Base-by-base conservation (phyloP, 2,329 filamentous ascomycete genomes). In the Xylaria sp. region DNA sequence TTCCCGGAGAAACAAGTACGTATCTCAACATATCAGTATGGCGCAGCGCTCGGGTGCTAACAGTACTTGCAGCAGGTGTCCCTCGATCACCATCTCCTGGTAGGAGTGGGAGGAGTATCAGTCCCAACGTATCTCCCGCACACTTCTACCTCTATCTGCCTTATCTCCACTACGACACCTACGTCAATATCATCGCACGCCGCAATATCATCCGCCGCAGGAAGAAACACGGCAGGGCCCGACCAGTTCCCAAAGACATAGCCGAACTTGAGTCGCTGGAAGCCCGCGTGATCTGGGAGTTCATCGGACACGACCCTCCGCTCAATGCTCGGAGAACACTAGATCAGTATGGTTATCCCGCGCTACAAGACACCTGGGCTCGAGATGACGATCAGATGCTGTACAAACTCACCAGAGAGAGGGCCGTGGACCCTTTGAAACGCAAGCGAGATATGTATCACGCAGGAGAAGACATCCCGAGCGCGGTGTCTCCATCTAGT, bases 331-430 rank as follows among this genome's bases (percentile, higher is more conserved):
- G 87, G 1, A 79, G 87, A 5, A 89, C 87, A 0, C 70, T 89
- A 4, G 87, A 89, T 61, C 87, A 89, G 66, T 89, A 83, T 58
- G 86, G 84, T 0, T 88, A 89, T 57, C 87, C 87, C 0, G 86
- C 84, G 2, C 75, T 89, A 0, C 77, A 82, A 9, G 86, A 89
- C 35, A 89, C 87, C 0, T 76, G 84, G 43, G 83, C 85, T 0
- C 77, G 87, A 17, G 87, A 89, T 43, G 85, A 87, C 45, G 87
- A 89, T 43, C 87, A 89, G 71, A 89, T 89, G 84, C 74, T 89
- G 6, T 89, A 89, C 73, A 89, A 89, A 67, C 75, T 89, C 1
- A 87, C 85, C 1, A 87, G 86, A 67, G 77, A 83, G 58, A 74
- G 80, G 2, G 60, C 67, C 1, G 69, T 69, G 11, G 52, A 57